A percentile compares a stretch with the other conserved stretches of the same genome.
These are phyloP conservation scores for Trichoderma citrinoviride DNA, from an alignment of 2,329 filamentous ascomycete species.

Conservation along the genomic window DNA sequence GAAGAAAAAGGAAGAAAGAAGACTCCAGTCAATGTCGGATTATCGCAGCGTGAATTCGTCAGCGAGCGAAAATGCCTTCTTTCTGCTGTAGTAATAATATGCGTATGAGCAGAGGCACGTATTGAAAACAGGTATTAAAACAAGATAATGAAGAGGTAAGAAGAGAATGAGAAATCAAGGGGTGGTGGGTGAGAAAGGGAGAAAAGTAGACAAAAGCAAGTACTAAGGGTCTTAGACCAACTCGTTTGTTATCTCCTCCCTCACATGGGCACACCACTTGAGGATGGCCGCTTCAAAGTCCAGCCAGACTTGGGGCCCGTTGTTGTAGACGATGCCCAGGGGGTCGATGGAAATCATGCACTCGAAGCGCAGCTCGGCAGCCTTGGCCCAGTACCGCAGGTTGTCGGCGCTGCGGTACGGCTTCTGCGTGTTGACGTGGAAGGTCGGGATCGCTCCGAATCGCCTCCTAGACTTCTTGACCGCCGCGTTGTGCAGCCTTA, in stretches of 20 bases:
- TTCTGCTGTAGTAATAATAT: conserved; percentile 13
- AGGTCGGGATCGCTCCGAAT: conserved; percentile 85
- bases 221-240: conserved; percentile 30
- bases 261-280: conserved; percentile 77
- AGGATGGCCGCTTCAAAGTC: conserved; percentile 81
- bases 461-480: conserved; percentile 80
- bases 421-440: conserved; percentile 89
- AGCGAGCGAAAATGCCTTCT: conserved; percentile 3
- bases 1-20: neutral
- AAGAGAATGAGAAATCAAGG: neutral
- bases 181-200: neutral
- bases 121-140: conserved; percentile 15
- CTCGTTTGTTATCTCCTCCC: conserved; percentile 79
- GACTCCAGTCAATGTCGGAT: conserved; percentile 18
- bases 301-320: conserved; percentile 66
- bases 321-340: conserved; percentile 79
- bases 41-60: conserved; percentile 21
- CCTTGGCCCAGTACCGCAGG: conserved; percentile 92
- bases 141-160: neutral
- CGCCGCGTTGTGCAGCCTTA: conserved; percentile 85
- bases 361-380: conserved; percentile 91
- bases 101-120: conserved; percentile 18
- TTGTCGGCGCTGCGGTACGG: conserved; percentile 94
- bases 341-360: conserved; percentile 79
- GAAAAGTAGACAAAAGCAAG: conserved; percentile 9